Conservation (phyloP, 345 rosid genomes). For the Rhodomyrtus tomentosa region DNA sequence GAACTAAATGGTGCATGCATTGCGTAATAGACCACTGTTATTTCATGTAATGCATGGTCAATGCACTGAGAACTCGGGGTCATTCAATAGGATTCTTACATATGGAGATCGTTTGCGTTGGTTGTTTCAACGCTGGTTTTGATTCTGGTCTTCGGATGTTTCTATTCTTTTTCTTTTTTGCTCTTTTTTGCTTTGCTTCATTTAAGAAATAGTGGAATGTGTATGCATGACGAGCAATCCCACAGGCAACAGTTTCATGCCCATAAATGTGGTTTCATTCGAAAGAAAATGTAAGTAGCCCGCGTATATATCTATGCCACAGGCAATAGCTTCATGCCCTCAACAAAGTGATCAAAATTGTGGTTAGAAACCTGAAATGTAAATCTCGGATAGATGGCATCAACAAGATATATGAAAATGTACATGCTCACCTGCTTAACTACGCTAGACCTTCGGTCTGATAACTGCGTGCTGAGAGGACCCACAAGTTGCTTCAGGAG, state of each 20-base stretch:
- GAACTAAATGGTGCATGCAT: neutral
- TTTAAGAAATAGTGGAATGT: slow-evolving; percentile 73
- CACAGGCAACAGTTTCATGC: slow-evolving; percentile 15
- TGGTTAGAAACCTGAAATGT: neutral
- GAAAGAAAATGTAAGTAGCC: neutral
- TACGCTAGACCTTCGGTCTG: slow-evolving; percentile 92
- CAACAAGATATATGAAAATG: neutral
- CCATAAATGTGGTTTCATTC: neutral
- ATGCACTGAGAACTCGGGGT: neutral
- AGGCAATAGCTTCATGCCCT: neutral
- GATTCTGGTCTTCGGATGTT: neutral
- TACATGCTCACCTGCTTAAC: slow-evolving; percentile 72
- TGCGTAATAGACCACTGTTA: neutral
- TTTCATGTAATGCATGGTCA: neutral
- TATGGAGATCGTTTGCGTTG: neutral
- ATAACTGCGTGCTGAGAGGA: slow-evolving; percentile 72
- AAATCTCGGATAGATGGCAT: neutral
- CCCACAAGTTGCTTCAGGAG: slow-evolving; percentile 88
- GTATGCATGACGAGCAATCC: slow-evolving; percentile 88
- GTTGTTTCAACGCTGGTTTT: neutral
- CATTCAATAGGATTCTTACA: neutral
- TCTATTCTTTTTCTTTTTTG: neutral
- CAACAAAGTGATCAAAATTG: neutral
- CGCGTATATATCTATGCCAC: neutral
- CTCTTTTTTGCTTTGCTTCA: neutral